Base-by-base conservation (phyloP, 129 eudicot species). In the Pulicaria dysenterica region DNA sequence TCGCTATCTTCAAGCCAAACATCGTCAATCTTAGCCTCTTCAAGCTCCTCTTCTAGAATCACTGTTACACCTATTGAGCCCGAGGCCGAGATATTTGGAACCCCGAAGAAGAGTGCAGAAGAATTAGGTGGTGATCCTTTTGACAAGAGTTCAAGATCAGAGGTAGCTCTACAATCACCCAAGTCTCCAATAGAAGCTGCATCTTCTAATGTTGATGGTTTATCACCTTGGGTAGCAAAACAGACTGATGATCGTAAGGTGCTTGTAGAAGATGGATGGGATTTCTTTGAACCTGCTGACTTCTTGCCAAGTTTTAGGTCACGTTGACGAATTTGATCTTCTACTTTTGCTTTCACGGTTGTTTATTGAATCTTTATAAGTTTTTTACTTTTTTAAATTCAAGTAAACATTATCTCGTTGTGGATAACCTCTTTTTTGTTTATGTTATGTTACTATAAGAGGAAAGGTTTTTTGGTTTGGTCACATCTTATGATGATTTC, bases 201-300 rank as follows among this genome's bases (percentile, higher is more conserved):
- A 16, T 3, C 75, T 24, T 11, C 54, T 7, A 15, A 24, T 50
- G 55, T n/a, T n/a, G 70, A 72, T 16, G 10, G 55, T 17, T 24
- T 54, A 64, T 34, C 60, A 8, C 11, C 47, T 58, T 84, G 48
- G 42, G 80, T 66, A 5, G 73, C n/a, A 38, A 48, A 54, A 44
- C 16, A 48, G 2, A 24, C 8, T 42, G 66, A 75, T 65, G 81
- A 48, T 34, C 19, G 59, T 11, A 84, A 79, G 59, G 75, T 34
- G 74, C 77, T 65, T 77, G 9, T 53, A 7, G 97, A 92, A 42
- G 97, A 85, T 3, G 97, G 72, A 41, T 92, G 97, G 97, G 91
- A 87, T 41, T 50, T 87, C 7, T 83, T 77, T 34, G 87, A 85
- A 10, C 61, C 54, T 5, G 37, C 7, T 31, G 86, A 78, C 2